Conservation (phyloP, 345 rosid genomes). For the Carallia brachiata region DNA sequence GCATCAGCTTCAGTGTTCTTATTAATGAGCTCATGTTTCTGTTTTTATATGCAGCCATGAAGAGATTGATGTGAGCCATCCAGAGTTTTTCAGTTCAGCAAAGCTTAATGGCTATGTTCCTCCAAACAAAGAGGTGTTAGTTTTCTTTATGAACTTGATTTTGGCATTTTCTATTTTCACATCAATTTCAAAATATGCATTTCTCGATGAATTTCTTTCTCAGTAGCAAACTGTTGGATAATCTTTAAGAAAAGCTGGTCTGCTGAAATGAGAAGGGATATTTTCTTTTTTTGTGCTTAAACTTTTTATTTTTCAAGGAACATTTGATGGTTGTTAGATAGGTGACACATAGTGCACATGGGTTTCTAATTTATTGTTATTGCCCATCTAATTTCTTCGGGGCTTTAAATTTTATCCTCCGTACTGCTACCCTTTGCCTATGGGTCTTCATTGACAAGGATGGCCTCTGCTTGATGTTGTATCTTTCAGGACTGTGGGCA, state of each 20-base stretch:
- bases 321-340: neutral
- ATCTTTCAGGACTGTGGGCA: conserved; percentile 79
- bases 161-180: conserved; percentile 6
- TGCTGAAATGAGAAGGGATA: conserved; percentile 7
- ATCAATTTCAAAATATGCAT: neutral
- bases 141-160: conserved; percentile 8
- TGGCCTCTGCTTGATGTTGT: conserved; percentile 11
- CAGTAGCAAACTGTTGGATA: neutral
- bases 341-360: too few species aligned
- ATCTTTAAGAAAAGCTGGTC: neutral
- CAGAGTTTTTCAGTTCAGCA: conserved; percentile 84
- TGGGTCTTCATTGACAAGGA: neutral
- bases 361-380: neutral
- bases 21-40: conserved; percentile 6
- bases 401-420: neutral
- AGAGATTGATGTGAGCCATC: conserved; percentile 91
- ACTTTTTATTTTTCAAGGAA: neutral
- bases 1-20: conserved; percentile 4
- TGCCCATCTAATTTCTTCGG: neutral
- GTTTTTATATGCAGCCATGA: conserved; percentile 62
- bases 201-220: conserved; percentile 11
- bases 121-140: conserved; percentile 74
- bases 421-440: neutral
- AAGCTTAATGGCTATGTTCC: conserved; percentile 90
- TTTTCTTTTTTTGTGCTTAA: neutral